phyloP scores from a whole-genome alignment of 2,329 filamentous ascomycete genomes.

The Pseudovirgaria hyperparasitica region DNA sequence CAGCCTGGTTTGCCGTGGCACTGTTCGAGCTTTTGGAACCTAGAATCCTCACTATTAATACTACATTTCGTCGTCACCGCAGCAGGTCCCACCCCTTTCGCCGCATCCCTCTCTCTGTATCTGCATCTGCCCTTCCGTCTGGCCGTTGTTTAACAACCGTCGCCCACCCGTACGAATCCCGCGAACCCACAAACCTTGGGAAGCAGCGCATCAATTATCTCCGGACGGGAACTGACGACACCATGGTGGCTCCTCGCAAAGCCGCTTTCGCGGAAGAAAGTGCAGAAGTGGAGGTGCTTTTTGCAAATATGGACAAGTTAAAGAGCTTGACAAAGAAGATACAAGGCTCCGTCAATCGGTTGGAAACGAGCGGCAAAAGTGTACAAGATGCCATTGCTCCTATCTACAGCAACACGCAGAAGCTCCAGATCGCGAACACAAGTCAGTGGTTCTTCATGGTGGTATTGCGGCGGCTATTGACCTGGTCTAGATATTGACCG shows the following conservation, averaged over 20 bases:
- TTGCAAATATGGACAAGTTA: slow-evolving; percentile 74
- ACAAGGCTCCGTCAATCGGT: slow-evolving; percentile 67
- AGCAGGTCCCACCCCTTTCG: too few relatives aligned
- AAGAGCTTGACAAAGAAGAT: slow-evolving; percentile 92
- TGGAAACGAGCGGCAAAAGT: slow-evolving; percentile 80
- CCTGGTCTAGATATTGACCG: slow-evolving; percentile 59
- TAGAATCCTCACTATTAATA: too few relatives aligned
- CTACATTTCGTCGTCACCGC: too few relatives aligned
- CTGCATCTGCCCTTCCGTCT: too few relatives aligned
- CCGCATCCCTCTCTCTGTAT: too few relatives aligned
- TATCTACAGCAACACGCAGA: slow-evolving; percentile 83
- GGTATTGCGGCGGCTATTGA: slow-evolving; percentile 3
- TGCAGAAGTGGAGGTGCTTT: slow-evolving; percentile 54
- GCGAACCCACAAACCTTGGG: too few relatives aligned
- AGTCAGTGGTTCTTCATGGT: slow-evolving; percentile 40
- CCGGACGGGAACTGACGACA: slow-evolving; percentile 11
- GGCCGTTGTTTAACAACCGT: too few relatives aligned
- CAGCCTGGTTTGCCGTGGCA: too few relatives aligned
- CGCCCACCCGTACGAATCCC: not conserved
- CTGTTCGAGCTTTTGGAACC: too few relatives aligned
- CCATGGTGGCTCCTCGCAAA: slow-evolving; percentile 43
- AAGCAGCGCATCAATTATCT: too few relatives aligned
- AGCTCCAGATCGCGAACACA: slow-evolving; percentile 71
- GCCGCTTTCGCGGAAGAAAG: slow-evolving; percentile 51
- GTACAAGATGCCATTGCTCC: slow-evolving; percentile 87